Base-by-base conservation (phyloP, 768 basidiomycete genomes). In the Asterophora parasitica region DNA sequence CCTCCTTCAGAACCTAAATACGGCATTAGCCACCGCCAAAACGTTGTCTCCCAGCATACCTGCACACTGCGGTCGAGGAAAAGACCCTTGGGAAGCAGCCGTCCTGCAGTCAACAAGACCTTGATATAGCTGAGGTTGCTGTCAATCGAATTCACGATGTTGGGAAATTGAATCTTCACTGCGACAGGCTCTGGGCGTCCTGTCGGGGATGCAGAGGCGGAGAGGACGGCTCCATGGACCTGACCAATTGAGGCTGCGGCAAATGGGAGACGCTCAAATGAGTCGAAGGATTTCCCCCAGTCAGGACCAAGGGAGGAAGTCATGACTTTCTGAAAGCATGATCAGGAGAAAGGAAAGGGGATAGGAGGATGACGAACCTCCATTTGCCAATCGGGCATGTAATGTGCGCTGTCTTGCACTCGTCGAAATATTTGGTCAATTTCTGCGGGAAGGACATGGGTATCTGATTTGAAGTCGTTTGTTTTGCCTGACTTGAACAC, bases 351-450 rank as follows among this genome's bases (percentile, higher is more conserved):
- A 33, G 32, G 8, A 38, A 49, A 27, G 46, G 17, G 12, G 33
- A 34, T 8, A 5, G 3, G 23, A 3, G 6, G 23, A 23, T 23
- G 23, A 61, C 67, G 15, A 12, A 91, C 94, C 79, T 94, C 88
- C 83, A 97, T 88, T 62, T 99, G 95, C 88, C 88, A 94, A 56
- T 95, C 87, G 0, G 95, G 95, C 95, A 99, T 99, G 63, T 97
- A 97, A 65, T 99, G 92, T 1, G 95, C 95, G 56, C 86, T 83
- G 55, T 95, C 90, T 61, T 98, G 95, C 0, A 99, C 94, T 23
- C 86, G 74, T 42, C 92, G 79, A 57, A 99, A 83, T 26, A 99
- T 86, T 45, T 79, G 76, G 59, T 97, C 93, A 3, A 97, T 67
- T 54, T 95, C 92, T 0, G 87, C 79, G 0, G 94, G 90, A 1